Evolutionary conservation across 495 filamentous ascomycete genomes (phyloP).

Genomic region (Rusavskia elegans): DNA sequence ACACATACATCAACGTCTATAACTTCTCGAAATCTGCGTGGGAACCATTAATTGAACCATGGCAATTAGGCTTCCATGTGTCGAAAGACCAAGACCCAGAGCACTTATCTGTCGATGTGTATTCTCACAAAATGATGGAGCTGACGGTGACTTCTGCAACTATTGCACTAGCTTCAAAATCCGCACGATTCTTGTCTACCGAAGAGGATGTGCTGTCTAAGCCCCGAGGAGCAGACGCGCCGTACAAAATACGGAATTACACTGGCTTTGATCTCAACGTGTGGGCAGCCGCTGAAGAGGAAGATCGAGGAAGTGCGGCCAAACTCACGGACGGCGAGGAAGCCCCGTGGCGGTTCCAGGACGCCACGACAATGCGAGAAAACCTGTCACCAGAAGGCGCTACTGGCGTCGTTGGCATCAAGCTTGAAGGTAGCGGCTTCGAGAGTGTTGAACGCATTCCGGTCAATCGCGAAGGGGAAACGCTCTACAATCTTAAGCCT

Average conservation of each 20-base stretch:
- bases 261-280: slow-evolving; percentile 83
- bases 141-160: slow-evolving; percentile 85
- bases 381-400: slow-evolving; percentile 71
- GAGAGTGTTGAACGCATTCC: slow-evolving; percentile 76
- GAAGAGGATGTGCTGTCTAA: slow-evolving; percentile 91
- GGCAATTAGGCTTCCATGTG: slow-evolving; percentile 84
- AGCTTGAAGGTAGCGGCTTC: slow-evolving; percentile 85
- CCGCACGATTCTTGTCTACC: slow-evolving; percentile 72
- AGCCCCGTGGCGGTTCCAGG: slow-evolving; percentile 88
- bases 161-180: slow-evolving; percentile 84
- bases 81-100: slow-evolving; percentile 63
- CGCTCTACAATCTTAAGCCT: slow-evolving; percentile 68
- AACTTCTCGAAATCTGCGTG: slow-evolving; percentile 98
- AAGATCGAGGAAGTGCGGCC: slow-evolving; percentile 49
- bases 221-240: slow-evolving; percentile 78
- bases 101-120: slow-evolving; percentile 64
- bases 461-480: slow-evolving; percentile 86
- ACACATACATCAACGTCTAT: slow-evolving; percentile 91
- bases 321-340: slow-evolving; percentile 82
- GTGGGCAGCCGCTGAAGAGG: slow-evolving; percentile 55
- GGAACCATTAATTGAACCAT: slow-evolving; percentile 94
- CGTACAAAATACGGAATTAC: slow-evolving; percentile 86
- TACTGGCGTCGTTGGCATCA: slow-evolving; percentile 59
- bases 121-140: slow-evolving; percentile 79
- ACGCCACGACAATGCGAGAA: slow-evolving; percentile 86